A percentile compares a stretch with the other conserved stretches of the same genome.
phyloP scores from a whole-genome alignment of 2,329 filamentous ascomycete genomes.

The Microascus cirrosus region DNA sequence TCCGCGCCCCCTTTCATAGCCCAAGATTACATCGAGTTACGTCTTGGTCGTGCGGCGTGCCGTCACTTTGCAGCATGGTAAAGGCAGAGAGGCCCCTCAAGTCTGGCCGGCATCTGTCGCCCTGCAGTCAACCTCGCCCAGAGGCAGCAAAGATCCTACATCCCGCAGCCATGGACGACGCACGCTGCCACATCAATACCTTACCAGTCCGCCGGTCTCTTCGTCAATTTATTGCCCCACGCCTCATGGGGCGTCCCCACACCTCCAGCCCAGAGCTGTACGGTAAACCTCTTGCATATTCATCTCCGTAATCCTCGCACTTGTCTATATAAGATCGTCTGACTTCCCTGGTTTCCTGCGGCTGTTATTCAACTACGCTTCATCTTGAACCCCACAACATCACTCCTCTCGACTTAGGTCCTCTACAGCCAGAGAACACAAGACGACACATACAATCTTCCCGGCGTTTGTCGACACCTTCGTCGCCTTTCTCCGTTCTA shows the following conservation, averaged over 20 bases:
- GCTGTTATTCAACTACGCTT: neutral
- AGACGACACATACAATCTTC: neutral
- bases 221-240: neutral
- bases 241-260: neutral
- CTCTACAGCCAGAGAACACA: neutral
- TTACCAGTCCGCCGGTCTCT: neutral
- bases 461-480: neutral
- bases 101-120: neutral
- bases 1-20: neutral
- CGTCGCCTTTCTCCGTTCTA: neutral
- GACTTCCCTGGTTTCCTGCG: neutral
- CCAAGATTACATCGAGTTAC: neutral
- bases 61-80: neutral
- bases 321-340: neutral
- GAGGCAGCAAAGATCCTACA: neutral
- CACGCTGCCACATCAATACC: neutral
- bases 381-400: neutral
- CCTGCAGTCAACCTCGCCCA: neutral
- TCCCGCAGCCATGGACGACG: neutral
- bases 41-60: neutral
- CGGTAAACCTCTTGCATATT: neutral
- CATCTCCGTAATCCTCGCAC: neutral
- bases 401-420: neutral
- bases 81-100: neutral
- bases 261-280: neutral